Conservation (phyloP, 306 rosid species). For the Trifolium subterraneum region DNA sequence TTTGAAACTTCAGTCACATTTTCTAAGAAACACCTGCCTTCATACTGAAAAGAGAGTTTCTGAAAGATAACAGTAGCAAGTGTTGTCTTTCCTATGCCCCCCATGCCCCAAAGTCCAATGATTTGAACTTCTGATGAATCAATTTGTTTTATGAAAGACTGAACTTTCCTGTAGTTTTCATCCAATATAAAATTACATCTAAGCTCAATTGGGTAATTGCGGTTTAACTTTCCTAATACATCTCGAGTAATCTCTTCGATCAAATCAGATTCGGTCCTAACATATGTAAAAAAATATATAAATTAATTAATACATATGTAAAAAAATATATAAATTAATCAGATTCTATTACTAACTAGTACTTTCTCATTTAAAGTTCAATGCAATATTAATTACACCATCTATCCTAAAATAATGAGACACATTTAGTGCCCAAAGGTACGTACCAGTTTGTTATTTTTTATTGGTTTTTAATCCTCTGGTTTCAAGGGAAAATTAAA, state of each 20-base stretch:
- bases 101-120: slow-evolving; percentile 33
- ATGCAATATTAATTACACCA: no score
- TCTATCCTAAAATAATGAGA: no score
- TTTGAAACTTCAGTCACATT: slow-evolving; percentile 17
- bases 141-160: neutral
- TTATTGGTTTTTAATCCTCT: no score
- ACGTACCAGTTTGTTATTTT: no score
- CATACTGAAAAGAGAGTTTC: neutral
- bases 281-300: neutral
- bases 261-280: slow-evolving; percentile 10
- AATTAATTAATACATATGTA: no score
- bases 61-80: slow-evolving; percentile 27
- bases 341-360: no score
- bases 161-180: neutral
- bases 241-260: neutral
- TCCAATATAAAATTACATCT: neutral
- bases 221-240: neutral
- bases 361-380: no score
- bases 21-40: slow-evolving; percentile 13
- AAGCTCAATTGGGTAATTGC: neutral
- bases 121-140: neutral
- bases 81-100: neutral
- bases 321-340: no score
- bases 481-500: no score
- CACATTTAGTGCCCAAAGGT: no score